Base-by-base conservation (phyloP, 768 basidiomycete genomes). In the Amylocystis lapponica region DNA sequence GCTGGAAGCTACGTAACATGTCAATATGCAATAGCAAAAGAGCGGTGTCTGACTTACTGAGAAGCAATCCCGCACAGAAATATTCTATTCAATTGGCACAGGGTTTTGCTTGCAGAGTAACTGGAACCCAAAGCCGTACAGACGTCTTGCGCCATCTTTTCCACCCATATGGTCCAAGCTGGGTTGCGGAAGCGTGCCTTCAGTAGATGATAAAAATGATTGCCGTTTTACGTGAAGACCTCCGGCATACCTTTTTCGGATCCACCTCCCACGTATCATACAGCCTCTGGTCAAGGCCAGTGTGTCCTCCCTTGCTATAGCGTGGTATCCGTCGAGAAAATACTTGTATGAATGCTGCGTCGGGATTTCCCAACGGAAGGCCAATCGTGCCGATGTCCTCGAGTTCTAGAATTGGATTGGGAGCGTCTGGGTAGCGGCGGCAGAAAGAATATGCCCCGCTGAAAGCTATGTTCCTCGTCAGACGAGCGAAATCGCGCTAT, bases 221-320 rank as follows among this genome's bases (percentile, higher is more conserved):
- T n/a, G n/a, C n/a, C n/a, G n/a, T n/a, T n/a, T n/a, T n/a, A n/a
- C n/a, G n/a, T n/a, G n/a, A n/a, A n/a, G n/a, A n/a, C n/a, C n/a
- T n/a, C n/a, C n/a, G n/a, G n/a, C 36, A 6, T 26, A 59, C 59
- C 37, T 58, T 52, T 1, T 45, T 49, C 0, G 70, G 65, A 39
- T 72, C 68, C 33, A 77, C 69, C 50, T 76, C 72, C 72, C 72
- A 77, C 3, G 71, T 74, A 60, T 76, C 67, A 11, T 72, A 41
- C 7, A 75, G 71, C 1, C 58, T 50, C 30, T 58, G 72, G 45
- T 75, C 66, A 1, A 74, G 61, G 7, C 72, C 48, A 0, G 70
- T 75, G 9, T 61, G 54, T 25, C 66, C 62, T 12, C 69, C 71
- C 40, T 67, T 64, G 1, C 73, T 74, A 51, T 67, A 76, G 68